phyloP scores from a whole-genome alignment of 345 rosid genomes.

The Hevea brasiliensis region DNA sequence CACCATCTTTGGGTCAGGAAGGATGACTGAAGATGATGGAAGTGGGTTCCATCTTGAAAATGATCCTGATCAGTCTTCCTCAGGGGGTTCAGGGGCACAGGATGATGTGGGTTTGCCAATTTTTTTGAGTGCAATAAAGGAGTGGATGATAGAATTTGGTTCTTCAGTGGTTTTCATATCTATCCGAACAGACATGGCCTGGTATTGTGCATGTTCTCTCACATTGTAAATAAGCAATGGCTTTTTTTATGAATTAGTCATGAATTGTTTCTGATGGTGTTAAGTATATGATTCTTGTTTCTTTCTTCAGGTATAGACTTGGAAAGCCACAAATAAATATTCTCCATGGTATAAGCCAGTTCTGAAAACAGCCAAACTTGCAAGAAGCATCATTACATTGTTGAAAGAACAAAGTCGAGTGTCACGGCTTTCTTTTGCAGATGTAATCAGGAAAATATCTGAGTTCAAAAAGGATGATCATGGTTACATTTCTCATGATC shows the following conservation, averaged over 20 bases:
- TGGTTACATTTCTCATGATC: constrained; percentile 64
- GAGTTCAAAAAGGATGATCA: constrained; percentile 44
- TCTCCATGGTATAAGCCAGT: constrained; percentile 73
- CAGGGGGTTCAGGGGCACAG: constrained; percentile 32
- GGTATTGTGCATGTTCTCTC: constrained; percentile 45
- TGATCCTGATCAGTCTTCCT: constrained; percentile 44
- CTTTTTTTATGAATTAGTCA: too few relatives aligned
- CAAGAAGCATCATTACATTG: constrained; percentile 58
- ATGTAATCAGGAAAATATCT: constrained; percentile 52
- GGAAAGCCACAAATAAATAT: constrained; percentile 82
- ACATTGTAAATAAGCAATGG: not conserved
- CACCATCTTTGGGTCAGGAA: constrained; percentile 72
- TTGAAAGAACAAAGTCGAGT: constrained; percentile 56
- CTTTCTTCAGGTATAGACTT: constrained; percentile 68
- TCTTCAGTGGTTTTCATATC: constrained; percentile 57
- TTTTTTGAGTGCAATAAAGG: constrained; percentile 70
- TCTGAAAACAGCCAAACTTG: constrained; percentile 68
- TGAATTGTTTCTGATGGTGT: not conserved
- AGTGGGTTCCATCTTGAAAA: constrained; percentile 52
- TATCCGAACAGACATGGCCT: constrained; percentile 73
- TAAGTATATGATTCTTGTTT: constrained; percentile 8
- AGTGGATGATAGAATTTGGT: constrained; percentile 87
- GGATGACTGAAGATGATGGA: constrained; percentile 65
- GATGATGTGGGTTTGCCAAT: constrained; percentile 49
- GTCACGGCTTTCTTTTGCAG: constrained; percentile 59